Evolutionary conservation across 2,329 filamentous ascomycete species (phyloP), one percentile per base, ranked within the genome.

Genomic region (Pseudocercospora crystallina): DNA sequence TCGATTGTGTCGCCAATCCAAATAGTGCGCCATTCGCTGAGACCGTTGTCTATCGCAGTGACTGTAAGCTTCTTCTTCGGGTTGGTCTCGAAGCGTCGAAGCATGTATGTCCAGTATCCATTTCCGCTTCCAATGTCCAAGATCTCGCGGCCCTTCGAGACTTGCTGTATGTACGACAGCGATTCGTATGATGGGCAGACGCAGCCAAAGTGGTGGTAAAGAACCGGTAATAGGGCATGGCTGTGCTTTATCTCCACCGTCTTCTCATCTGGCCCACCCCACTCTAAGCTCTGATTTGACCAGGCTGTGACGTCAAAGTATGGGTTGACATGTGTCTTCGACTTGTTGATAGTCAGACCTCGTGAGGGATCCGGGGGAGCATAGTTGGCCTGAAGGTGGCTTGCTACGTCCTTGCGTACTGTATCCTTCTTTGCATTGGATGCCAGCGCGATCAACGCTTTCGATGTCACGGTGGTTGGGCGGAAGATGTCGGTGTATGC

Each of bases 181-280:
- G 80, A 76, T 60, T 89, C 84, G 66, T 86, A 85, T 8, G 80
- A 81, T 0, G 87, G 87, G 14, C 83, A 83, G 1, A 81, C 80
- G 70, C 86, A 90, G 43, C 86, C 86, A 67, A 90, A 90, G 69
- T 90, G 86, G 70, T 90, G 86, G 77, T 89, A 90, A 48, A 89
- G 76, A 13, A 90, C 74, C 2, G 86, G 86, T 8, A 90, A 76
- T 5, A 88, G 75, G 60, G 86, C 85, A 69, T 90, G 87, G 43
- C 79, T 80, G 52, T 75, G 78, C 45, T 74, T 76, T 3, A 80
- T 76, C 20, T 75, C 70, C 12, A 73, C 75, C 2, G 83, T 80
- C 32, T 71, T 70, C 11, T 73, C 68, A 63, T 78, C 71, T 2
- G 85, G 82, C 1, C 85, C 83, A 43, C 77, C 78, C 83, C 84